Conservation (phyloP, 768 basidiomycete genomes). For the Mycena filopes region DNA sequence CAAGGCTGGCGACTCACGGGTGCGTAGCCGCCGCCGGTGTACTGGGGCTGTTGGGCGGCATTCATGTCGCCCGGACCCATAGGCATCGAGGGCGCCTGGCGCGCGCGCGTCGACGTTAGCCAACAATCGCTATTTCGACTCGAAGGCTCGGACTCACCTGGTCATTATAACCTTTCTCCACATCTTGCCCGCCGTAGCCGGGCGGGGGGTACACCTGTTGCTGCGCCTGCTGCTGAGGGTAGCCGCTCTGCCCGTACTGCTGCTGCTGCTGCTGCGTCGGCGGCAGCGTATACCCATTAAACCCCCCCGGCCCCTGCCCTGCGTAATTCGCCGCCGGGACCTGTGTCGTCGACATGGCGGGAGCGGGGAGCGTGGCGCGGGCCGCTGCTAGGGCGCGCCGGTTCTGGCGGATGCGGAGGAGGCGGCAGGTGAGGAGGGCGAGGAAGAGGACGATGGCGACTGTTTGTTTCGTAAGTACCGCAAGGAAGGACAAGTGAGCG, state of each 20-base stretch:
- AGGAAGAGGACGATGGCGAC: slow-evolving; percentile 10
- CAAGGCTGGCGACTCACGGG: slow-evolving; percentile 8
- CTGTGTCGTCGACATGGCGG: not conserved
- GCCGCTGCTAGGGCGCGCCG: not conserved
- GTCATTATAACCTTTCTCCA: slow-evolving; percentile 4
- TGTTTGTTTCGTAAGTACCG: not conserved
- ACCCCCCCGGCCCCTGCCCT: slow-evolving; percentile 7
- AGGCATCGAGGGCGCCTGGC: too few species aligned
- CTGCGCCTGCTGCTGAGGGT: not conserved
- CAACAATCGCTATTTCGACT: too few species aligned
- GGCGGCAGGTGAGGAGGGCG: slow-evolving; percentile 4
- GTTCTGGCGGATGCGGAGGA: slow-evolving; percentile 11
- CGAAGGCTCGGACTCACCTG: too few species aligned
- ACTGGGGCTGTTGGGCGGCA: not conserved
- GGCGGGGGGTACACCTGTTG: not conserved
- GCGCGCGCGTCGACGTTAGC: too few species aligned
- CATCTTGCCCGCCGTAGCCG: not conserved
- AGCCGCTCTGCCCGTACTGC: not conserved
- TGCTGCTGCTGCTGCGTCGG: not conserved
- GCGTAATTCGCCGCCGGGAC: slow-evolving; percentile 1
- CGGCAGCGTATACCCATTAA: slow-evolving; percentile 13
- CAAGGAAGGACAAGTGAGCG: not conserved
- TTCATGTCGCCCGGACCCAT: not conserved
- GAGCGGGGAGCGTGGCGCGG: not conserved
- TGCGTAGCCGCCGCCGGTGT: not conserved